Evolutionary conservation across 140 eudicot species (phyloP).

Genomic region (Anethum foeniculum): DNA sequence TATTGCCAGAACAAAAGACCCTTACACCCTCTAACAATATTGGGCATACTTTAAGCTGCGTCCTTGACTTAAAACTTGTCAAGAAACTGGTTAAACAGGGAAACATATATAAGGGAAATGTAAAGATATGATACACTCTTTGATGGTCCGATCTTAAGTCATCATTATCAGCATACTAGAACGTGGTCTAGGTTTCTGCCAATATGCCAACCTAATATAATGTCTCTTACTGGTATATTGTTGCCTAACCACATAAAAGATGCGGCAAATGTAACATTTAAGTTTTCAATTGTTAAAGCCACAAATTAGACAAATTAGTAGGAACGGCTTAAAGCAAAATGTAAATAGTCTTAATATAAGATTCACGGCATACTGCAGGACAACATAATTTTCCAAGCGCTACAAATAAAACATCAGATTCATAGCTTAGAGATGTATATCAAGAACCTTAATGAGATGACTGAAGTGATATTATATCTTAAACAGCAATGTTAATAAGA

Average conservation of each 20-base stretch:
- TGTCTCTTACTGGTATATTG: not conserved
- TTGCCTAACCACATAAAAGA: not conserved
- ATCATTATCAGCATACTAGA: not conserved
- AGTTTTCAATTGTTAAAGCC: not conserved
- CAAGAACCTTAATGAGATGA: not conserved
- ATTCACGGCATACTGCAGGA: not conserved
- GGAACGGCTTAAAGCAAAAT: not conserved
- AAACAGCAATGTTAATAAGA: not conserved
- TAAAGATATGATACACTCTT: no score
- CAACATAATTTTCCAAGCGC: not conserved
- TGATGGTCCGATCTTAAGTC: not conserved
- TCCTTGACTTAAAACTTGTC: not conserved
- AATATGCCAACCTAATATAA: not conserved
- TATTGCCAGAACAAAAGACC: not conserved
- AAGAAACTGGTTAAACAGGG: not conserved
- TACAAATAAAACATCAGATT: not conserved
- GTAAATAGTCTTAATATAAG: not conserved
- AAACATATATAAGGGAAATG: not conserved
- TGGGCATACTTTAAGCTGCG: not conserved
- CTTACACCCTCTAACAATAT: not conserved
- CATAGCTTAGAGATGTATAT: not conserved
- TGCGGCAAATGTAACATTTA: not conserved
- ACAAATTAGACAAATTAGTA: not conserved
- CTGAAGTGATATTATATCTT: not conserved
- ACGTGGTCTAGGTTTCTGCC: not conserved